Conservation (phyloP, 345 rosid species). For the Acer campestre region DNA sequence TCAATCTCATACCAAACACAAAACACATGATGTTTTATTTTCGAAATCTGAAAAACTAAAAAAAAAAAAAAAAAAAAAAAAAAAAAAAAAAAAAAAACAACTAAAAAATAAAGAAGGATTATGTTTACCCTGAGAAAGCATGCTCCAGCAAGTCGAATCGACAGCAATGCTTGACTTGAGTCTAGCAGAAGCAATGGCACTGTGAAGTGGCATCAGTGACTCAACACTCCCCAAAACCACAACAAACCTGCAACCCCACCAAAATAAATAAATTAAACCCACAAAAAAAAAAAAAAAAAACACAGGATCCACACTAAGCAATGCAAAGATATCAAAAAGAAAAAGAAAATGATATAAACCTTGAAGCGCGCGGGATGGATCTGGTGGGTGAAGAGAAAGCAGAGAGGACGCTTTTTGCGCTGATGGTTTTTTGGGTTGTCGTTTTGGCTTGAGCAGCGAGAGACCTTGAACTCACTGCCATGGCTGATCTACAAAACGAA, state of each 20-base stretch:
- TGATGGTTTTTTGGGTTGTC: constrained; percentile 27
- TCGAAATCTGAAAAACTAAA: background rate
- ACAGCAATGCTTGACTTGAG: constrained; percentile 77
- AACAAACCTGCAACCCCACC: constrained; percentile 44
- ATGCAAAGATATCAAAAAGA: background rate
- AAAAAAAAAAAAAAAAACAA: no score
- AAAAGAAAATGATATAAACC: constrained; percentile 29
- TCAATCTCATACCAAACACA: background rate
- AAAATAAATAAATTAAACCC: background rate
- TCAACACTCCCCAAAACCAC: constrained; percentile 69
- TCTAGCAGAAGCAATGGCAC: constrained; percentile 80
- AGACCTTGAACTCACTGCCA: constrained; percentile 41
- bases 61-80: no score
- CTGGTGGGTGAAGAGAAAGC: constrained; percentile 45
- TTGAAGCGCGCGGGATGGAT: constrained; percentile 41
- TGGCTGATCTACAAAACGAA: constrained; percentile 41
- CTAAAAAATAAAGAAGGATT: background rate
- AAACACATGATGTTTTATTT: background rate
- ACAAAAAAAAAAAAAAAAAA: background rate
- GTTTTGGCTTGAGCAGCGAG: constrained; percentile 37
- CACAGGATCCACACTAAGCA: background rate
- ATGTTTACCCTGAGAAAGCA: constrained; percentile 73
- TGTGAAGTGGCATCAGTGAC: constrained; percentile 82
- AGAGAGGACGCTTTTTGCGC: constrained; percentile 25
- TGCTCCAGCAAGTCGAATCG: constrained; percentile 91